phyloP scores from a whole-genome alignment of 2,329 filamentous ascomycete genomes.

The Microascus cirrosus region DNA sequence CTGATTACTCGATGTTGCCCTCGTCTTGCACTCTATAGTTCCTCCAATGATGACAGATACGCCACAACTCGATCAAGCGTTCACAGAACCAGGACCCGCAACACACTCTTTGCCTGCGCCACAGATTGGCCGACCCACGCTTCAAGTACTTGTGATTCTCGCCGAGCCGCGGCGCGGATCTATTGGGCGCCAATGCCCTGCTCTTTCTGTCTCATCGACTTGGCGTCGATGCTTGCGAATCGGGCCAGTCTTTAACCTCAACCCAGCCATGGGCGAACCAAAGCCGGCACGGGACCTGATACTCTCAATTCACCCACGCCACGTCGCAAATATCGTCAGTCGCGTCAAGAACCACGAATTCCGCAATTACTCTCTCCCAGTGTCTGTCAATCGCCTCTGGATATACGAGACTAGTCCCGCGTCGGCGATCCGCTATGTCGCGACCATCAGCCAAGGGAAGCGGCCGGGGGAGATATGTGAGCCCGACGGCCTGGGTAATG shows the following conservation, averaged over 20 bases:
- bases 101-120: too few relatives aligned
- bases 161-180: too few relatives aligned
- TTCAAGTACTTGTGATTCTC: too few relatives aligned
- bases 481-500: slow-evolving; percentile 33
- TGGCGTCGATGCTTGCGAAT: too few relatives aligned
- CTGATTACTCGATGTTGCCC: too few relatives aligned
- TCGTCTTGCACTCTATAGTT: too few relatives aligned
- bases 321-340: slow-evolving; percentile 31
- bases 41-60: too few relatives aligned
- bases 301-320: slow-evolving; percentile 29
- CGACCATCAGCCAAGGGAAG: slow-evolving; percentile 31
- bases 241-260: background rate
- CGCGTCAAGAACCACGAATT: slow-evolving; percentile 42
- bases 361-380: slow-evolving; percentile 35
- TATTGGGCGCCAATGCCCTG: too few relatives aligned
- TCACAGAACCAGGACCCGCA: too few relatives aligned
- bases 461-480: slow-evolving; percentile 34
- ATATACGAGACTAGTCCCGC: slow-evolving; percentile 38
- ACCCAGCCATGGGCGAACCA: slow-evolving; percentile 12
- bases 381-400: slow-evolving; percentile 39
- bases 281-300: slow-evolving; percentile 16
- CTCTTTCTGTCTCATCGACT: too few relatives aligned
- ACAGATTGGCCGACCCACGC: too few relatives aligned
- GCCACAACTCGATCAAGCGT: too few relatives aligned
- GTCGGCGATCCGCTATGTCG: slow-evolving; percentile 40